phyloP scores from a whole-genome alignment of 169 alveolate species.

The Plasmodium relictum region DNA sequence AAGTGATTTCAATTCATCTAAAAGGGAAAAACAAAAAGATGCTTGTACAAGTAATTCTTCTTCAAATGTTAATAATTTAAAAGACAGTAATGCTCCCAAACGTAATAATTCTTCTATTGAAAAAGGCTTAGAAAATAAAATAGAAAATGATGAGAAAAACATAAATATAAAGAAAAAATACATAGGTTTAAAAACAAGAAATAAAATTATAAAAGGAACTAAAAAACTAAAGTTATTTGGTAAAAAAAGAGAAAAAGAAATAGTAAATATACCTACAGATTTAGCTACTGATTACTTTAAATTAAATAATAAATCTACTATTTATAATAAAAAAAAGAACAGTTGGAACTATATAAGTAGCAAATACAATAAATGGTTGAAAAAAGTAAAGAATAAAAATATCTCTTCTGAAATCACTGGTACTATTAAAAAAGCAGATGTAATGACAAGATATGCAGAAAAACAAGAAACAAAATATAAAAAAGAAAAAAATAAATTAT shows the following conservation, averaged over 20 bases:
- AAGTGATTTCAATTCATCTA: neutral
- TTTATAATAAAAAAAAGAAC: constrained; percentile 52
- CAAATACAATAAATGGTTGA: constrained; percentile 72
- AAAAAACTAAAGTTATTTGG: constrained; percentile 74
- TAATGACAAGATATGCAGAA: constrained; percentile 65
- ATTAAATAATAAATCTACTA: constrained; percentile 37
- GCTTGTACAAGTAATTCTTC: neutral
- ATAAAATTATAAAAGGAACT: constrained; percentile 61
- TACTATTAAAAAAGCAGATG: constrained; percentile 60
- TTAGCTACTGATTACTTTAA: constrained; percentile 72
- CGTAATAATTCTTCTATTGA: neutral
- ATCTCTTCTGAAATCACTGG: constrained; percentile 39
- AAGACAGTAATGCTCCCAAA: neutral
- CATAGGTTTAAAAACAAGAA: constrained; percentile 73
- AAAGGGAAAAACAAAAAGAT: neutral
- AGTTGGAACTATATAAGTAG: constrained; percentile 70
- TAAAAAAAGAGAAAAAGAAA: constrained; percentile 41
- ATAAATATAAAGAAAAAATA: constrained; percentile 20
- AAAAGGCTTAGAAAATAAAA: neutral
- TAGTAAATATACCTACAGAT: constrained; percentile 47
- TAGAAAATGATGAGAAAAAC: constrained; percentile 1
- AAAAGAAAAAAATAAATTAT: constrained; percentile 58
- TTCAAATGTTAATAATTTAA: constrained; percentile 2
- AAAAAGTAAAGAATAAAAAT: constrained; percentile 42
- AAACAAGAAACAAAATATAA: constrained; percentile 68